Conservation (phyloP, 2,329 filamentous ascomycete genomes). For the Paraphaeosphaeria sporulosa region DNA sequence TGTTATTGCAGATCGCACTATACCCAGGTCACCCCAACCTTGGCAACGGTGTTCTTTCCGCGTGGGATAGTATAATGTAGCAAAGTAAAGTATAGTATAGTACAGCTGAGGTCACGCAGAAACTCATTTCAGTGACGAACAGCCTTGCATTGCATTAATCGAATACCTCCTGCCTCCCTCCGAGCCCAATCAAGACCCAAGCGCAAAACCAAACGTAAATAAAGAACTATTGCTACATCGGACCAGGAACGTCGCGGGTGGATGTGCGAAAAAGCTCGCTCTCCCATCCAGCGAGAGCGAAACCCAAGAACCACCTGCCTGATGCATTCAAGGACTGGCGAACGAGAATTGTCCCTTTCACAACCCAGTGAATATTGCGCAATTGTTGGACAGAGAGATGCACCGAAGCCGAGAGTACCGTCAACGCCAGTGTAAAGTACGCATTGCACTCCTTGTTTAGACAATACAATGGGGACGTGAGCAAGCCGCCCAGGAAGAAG, state of each 20-base stretch:
- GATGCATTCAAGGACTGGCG: neutral
- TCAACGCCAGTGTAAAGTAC: neutral
- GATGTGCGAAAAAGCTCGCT: neutral
- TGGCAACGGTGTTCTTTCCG: neutral
- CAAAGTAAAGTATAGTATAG: too few relatives aligned
- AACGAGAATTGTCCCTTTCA: neutral
- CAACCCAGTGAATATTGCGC: neutral
- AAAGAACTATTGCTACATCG: neutral
- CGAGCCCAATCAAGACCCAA: too few relatives aligned
- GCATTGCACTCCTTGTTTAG: neutral
- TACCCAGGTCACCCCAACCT: neutral
- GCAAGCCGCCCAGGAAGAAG: neutral
- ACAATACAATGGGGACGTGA: neutral
- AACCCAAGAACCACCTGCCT: neutral
- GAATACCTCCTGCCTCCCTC: neutral
- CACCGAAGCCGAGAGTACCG: neutral
- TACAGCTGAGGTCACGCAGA: too few relatives aligned
- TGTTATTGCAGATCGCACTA: neutral
- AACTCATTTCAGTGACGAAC: too few relatives aligned
- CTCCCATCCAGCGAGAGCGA: neutral
- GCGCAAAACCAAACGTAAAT: neutral
- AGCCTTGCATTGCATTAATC: neutral
- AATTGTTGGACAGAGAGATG: neutral
- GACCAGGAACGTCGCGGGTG: neutral
- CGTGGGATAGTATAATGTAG: neutral